Conservation (phyloP, 352 stramenopile species). For the Pythium rishiriense region DNA sequence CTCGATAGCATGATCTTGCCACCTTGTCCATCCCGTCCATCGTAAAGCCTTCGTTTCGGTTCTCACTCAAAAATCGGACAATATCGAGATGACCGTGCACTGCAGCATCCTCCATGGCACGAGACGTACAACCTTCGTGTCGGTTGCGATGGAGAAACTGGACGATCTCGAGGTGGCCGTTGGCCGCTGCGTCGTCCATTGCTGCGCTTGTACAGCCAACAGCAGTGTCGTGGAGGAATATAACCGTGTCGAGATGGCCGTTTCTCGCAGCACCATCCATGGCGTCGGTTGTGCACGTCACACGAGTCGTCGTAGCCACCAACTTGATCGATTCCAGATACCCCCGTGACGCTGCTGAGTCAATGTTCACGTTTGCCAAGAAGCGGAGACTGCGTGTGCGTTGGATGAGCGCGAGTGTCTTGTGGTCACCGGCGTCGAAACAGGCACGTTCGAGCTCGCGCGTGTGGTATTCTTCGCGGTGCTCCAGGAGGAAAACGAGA, state of each 20-base stretch:
- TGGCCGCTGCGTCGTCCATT: neutral
- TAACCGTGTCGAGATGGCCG: neutral
- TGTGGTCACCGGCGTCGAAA: neutral
- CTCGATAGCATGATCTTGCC: neutral
- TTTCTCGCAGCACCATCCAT: neutral
- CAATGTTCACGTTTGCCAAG: neutral
- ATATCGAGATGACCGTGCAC: neutral
- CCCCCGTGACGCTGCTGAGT: neutral
- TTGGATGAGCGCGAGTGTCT: neutral
- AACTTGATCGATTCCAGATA: slow-evolving; percentile 1
- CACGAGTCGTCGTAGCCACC: neutral
- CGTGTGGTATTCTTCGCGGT: neutral
- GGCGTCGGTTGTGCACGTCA: neutral
- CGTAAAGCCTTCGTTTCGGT: neutral
- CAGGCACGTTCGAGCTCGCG: neutral
- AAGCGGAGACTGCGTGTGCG: slow-evolving; percentile 2
- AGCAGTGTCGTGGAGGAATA: neutral
- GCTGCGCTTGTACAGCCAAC: neutral
- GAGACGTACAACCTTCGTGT: neutral
- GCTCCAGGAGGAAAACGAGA: neutral
- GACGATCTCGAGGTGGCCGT: slow-evolving; percentile 2
- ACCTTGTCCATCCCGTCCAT: neutral
- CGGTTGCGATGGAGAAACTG: neutral
- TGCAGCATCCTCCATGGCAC: neutral
- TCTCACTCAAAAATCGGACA: neutral